These are phyloP conservation scores for Starmerella apis DNA, from an alignment of 805 yeast genomes.

Conservation along the genomic window DNA sequence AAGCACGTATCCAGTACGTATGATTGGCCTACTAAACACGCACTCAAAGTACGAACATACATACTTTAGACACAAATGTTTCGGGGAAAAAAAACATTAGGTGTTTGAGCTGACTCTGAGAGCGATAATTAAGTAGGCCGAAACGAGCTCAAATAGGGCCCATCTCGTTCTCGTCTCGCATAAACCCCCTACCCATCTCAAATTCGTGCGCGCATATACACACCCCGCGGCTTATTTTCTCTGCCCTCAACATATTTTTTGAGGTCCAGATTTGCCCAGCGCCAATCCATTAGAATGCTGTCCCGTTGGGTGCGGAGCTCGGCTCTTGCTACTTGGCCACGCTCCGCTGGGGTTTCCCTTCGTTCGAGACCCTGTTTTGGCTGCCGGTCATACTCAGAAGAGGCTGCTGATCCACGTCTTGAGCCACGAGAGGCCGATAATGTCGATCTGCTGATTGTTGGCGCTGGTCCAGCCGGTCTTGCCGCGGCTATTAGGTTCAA, in stretches of 20 bases:
- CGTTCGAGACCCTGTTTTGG: neutral
- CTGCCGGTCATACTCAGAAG: constrained; percentile 2
- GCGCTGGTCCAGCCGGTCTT: constrained; percentile 96
- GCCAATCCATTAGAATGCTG: neutral
- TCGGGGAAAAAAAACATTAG: too few species aligned
- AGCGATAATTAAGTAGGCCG: too few species aligned
- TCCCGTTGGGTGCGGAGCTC: constrained; percentile 4
- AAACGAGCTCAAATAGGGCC: neutral
- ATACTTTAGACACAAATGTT: too few species aligned
- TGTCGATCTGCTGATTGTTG: constrained; percentile 91
- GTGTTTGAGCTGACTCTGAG: too few species aligned
- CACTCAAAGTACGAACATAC: too few species aligned
- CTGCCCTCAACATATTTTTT: neutral
- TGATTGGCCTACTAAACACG: neutral
- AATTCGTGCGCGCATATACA: neutral
- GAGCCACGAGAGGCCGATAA: constrained; percentile 71
- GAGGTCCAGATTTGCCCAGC: constrained; percentile 3
- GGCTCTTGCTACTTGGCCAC: neutral
- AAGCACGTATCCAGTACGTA: neutral
- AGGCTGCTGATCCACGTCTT: constrained; percentile 6
- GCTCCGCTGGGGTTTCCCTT: neutral
- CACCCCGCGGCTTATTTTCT: neutral
- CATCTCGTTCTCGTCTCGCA: neutral
- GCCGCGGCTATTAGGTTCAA: constrained; percentile 86
- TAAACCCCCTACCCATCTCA: constrained; percentile 1